These are phyloP conservation scores for Suillus cothurnatus DNA, from an alignment of 768 basidiomycete species.

Conservation along the genomic window DNA sequence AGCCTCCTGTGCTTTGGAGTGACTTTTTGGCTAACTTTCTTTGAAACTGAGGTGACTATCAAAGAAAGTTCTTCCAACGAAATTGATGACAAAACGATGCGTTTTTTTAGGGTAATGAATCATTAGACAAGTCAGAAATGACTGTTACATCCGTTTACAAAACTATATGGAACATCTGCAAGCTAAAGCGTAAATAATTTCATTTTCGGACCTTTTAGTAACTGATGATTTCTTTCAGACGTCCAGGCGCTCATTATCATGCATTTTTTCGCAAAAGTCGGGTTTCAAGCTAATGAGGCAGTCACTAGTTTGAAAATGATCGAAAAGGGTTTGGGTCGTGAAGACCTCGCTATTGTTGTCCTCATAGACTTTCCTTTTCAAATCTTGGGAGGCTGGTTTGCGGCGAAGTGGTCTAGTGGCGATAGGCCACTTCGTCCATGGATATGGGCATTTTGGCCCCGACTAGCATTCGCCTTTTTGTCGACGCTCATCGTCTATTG, in stretches of 20 bases:
- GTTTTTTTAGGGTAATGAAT: constrained; percentile 66
- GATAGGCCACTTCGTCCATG: constrained; percentile 82
- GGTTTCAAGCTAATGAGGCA: constrained; percentile 92
- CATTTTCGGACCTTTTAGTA: neutral
- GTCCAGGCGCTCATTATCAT: constrained; percentile 85
- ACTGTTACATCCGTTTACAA: constrained; percentile 89
- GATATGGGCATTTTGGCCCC: constrained; percentile 90
- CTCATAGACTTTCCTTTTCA: constrained; percentile 98
- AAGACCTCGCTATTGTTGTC: constrained; percentile 94
- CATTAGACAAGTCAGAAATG: constrained; percentile 78
- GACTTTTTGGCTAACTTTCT: constrained; percentile 86
- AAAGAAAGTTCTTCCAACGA: neutral
- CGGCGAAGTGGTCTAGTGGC: constrained; percentile 88
- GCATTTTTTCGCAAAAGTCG: constrained; percentile 91
- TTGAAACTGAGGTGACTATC: constrained; percentile 80
- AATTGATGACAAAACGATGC: constrained; percentile 8
- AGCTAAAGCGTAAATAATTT: constrained; percentile 71
- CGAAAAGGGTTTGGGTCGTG: constrained; percentile 93
- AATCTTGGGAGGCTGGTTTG: constrained; percentile 91
- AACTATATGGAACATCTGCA: constrained; percentile 93
- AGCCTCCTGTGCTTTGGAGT: constrained; percentile 76
- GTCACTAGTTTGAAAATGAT: constrained; percentile 91
- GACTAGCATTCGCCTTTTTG: constrained; percentile 70
- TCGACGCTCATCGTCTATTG: constrained; percentile 78
- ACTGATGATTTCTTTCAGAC: constrained; percentile 50